Evolutionary conservation across 1,284 basidiomycete genomes (phyloP), one percentile per base, ranked within the genome.

Genomic region (Apiotrichum gracile): DNA sequence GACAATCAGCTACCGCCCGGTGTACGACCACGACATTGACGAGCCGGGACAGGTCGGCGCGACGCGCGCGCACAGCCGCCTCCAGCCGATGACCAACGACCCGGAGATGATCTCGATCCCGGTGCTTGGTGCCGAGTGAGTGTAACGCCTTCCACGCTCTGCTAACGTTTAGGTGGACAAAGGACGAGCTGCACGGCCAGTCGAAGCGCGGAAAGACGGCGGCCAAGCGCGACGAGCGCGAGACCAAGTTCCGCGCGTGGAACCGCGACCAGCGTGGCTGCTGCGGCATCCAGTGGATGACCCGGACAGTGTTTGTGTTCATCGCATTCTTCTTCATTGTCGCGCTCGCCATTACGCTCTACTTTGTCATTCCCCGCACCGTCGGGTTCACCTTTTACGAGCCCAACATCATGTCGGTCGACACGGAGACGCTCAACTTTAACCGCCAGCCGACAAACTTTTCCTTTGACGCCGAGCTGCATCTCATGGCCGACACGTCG

Each of bases 401-500:
- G 17, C 60, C 71, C 6, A 68, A 74, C 5, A 87, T 88, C 0
- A 79, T 92, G 35, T 67, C 68, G 5, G 76, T 79, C 24, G 83
- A 86, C 16, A 82, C 79, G 47, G 80, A 83, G 1, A 82, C 80
- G 0, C 59, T 73, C 42, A 68, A 74, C 21, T 90, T 91, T 76
- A 83, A 80, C 38, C 82, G 86, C 48, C 68, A 78, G 0, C 88
- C 88, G 0, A 83, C 90, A 46, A 92, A 92, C 73, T 93, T 91
- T 73, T 83, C 85, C 19, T 93, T 92, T 78, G 79, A 85, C 3
- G 88, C 84, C 2, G 77, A 80, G 45, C 82, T 88, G 21, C 79
- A 84, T 41, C 77, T 93, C 10, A 80, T 87, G 63, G 73, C 87
- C 42, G 81, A 91, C 73, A 89, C 88, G 5, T 77, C 76, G 16